Base-by-base conservation (phyloP, 768 basidiomycete species). In the Sarcodon aspratus region DNA sequence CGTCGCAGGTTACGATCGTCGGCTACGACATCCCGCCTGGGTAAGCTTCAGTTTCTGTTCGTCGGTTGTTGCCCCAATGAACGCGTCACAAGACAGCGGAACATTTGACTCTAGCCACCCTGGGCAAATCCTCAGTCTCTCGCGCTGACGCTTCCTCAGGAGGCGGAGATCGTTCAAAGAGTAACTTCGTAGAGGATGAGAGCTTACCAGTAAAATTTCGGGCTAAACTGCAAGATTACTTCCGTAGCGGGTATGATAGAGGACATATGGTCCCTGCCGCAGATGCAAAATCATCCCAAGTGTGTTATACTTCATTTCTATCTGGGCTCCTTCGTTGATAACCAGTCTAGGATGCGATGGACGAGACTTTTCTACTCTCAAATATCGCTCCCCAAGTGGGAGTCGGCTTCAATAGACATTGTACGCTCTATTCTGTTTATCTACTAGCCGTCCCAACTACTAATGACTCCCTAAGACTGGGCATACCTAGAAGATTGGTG, bases 311-410 rank as follows among this genome's bases (percentile, higher is more conserved):
- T 44, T 18, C 18, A 5, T 27, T 27, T 27, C 3, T 27, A 27
- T 27, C 5, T 27, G 21, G 3, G 21, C 21, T 44, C 18, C n/a
- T 33, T 44, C 12, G 21, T 27, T 36, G 18, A 11, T 46, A 18
- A 34, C 15, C 36, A 45, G 32, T 31, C 15, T 55, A 94, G 74
- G 75, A 76, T 48, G 95, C 95, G 9, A 98, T 97, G 95, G 65
- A 97, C 61, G 93, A 99, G 66, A 99, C 95, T 0, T 99, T 99
- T 64, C 68, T 90, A 34, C 67, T 99, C 42, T 83, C 90, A 0
- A 99, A 99, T 59, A 96, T 99, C 47, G 95, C 96, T 5, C 96
- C 96, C 38, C 96, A 99, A 73, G 92, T 99, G 21, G 96, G 96
- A 1, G 89, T 79, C 36, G 96, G 95, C 0, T 99, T 98, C 72